These are phyloP conservation scores for Cutaneotrichosporon dermatis DNA, from an alignment of 1,284 basidiomycete genomes.

Conservation along the genomic window DNA sequence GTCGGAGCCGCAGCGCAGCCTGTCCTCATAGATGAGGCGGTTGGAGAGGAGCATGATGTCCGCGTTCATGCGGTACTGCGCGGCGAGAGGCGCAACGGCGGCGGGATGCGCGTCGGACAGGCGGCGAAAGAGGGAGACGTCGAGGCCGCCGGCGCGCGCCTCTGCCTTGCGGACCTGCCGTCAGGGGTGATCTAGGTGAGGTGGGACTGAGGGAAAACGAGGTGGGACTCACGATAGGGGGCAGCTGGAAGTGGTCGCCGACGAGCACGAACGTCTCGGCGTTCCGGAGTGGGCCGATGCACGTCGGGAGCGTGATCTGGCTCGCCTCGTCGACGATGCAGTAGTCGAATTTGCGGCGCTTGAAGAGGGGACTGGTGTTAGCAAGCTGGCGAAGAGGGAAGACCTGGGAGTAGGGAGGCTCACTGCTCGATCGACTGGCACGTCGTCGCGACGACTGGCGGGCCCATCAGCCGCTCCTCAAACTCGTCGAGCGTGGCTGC, in stretches of 20 bases:
- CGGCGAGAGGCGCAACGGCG: conserved; percentile 73
- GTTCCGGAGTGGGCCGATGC: conserved; percentile 84
- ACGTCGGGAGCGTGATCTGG: conserved; percentile 93
- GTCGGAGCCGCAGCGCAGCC: conserved; percentile 72
- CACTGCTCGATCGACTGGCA: conserved; percentile 90
- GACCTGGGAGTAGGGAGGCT: conserved; percentile 37
- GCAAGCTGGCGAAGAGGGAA: background rate
- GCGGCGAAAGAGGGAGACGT: conserved; percentile 81
- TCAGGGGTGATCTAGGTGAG: too few relatives aligned
- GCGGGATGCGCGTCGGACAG: conserved; percentile 79
- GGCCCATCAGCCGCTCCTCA: conserved; percentile 72
- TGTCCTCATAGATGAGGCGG: conserved; percentile 74
- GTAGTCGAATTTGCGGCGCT: conserved; percentile 81
- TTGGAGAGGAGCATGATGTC: conserved; percentile 96
- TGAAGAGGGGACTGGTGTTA: conserved; percentile 68
- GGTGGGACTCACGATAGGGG: conserved; percentile 66
- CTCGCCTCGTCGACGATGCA: conserved; percentile 98
- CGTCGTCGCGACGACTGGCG: conserved; percentile 92
- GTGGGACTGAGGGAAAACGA: too few relatives aligned
- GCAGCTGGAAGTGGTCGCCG: conserved; percentile 94
- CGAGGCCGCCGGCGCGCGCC: conserved; percentile 79
- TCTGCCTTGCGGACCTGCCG: conserved; percentile 68
- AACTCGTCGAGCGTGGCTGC: conserved; percentile 69
- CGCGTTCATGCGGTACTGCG: conserved; percentile 95
- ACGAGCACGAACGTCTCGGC: conserved; percentile 90